Evolutionary conservation across 495 filamentous ascomycete species (phyloP), one percentile per base, ranked within the genome.

Genomic region (Penicillium silybi): DNA sequence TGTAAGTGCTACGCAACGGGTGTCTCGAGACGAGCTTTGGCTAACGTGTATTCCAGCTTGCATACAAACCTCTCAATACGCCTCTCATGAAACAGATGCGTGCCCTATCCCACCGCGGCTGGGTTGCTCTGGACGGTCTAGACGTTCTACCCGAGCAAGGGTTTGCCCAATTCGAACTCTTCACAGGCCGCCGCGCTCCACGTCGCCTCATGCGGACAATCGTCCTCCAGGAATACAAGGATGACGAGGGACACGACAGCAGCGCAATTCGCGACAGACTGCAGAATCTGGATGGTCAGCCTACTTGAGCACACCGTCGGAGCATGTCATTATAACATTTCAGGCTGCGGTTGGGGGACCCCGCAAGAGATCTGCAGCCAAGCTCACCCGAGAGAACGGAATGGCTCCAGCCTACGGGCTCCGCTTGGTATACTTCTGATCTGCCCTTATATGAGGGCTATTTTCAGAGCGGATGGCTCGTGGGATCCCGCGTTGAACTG

Each of bases 61-160:
- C 86, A 13, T 90, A 92, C 61, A 80, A 86, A 65, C 85, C 85
- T 4, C 72, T 86, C 6, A 75, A 84, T 47, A 90, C 87, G 0
- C 86, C 88, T 1, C 70, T 92, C 0, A 80, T 90, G 26, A 70
- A 76, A 27, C 87, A 92, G 57, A 79, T 85, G 10, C 67, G 76
- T 6, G 61, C 61, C 11, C 63, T 86, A 13, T 80, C 82, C 0
- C 78, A 81, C 22, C 70, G 73, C 4, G 81, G 81, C 0, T 92
- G 87, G 87, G 81, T 87, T 2, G 82, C 85, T 4, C 76, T 91
- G 39, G 87, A 91, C 51, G 88, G 87, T 5, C 72, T 91, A 6
- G 88, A 90, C 52, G 80, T 91, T 6, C 76, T 92, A 2, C 81
- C 83, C 0, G 87, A 91, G 67, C 88, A 90, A 73, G 88, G 85